A percentile compares a stretch with the other conserved stretches of the same genome.
These are phyloP conservation scores for Parastagonospora nodorum DNA, from an alignment of 2,329 filamentous ascomycete genomes.

Conservation along the genomic window DNA sequence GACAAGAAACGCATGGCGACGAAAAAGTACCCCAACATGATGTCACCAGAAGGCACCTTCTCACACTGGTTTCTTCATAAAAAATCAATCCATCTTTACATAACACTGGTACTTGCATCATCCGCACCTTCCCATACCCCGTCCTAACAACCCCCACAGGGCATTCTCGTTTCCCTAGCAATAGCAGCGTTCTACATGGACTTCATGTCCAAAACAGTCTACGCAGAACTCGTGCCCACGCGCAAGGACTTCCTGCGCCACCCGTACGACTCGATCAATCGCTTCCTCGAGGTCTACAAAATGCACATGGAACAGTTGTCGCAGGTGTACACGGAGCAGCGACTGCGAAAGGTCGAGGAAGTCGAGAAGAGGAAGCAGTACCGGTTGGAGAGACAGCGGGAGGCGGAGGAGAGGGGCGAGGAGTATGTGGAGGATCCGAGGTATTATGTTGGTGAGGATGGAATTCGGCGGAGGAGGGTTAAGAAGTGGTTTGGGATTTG, in stretches of 20 bases:
- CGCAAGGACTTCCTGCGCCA: constrained; percentile 70
- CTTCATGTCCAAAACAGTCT: constrained; percentile 80
- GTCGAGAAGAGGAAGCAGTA: constrained; percentile 85
- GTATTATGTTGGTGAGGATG: constrained; percentile 46
- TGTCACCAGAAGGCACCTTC: constrained; percentile 81
- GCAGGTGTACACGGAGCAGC: constrained; percentile 70
- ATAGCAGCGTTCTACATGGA: constrained; percentile 75
- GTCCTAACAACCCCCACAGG: constrained; percentile 46
- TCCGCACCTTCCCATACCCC: not conserved
- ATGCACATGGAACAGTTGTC: constrained; percentile 77
- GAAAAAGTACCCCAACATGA: constrained; percentile 84
- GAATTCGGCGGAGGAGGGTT: constrained; percentile 58
- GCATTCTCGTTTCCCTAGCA: constrained; percentile 72
- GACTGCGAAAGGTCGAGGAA: constrained; percentile 78
- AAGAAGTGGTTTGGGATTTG: constrained; percentile 90
- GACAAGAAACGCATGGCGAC: constrained; percentile 69
- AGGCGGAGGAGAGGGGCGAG: constrained; percentile 41
- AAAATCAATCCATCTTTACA: constrained; percentile 75
- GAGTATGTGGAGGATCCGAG: constrained; percentile 45
- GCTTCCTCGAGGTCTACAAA: constrained; percentile 72
- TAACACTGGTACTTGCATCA: constrained; percentile 71
- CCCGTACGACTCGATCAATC: constrained; percentile 69
- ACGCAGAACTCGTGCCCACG: constrained; percentile 76
- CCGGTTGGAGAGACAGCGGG: constrained; percentile 61
- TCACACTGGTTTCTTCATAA: constrained; percentile 85